Percentiles rank a stretch among this genome's conserved stretches.
Conservation (phyloP, 2,329 filamentous ascomycete species). For the Colletotrichum sp. region DNA sequence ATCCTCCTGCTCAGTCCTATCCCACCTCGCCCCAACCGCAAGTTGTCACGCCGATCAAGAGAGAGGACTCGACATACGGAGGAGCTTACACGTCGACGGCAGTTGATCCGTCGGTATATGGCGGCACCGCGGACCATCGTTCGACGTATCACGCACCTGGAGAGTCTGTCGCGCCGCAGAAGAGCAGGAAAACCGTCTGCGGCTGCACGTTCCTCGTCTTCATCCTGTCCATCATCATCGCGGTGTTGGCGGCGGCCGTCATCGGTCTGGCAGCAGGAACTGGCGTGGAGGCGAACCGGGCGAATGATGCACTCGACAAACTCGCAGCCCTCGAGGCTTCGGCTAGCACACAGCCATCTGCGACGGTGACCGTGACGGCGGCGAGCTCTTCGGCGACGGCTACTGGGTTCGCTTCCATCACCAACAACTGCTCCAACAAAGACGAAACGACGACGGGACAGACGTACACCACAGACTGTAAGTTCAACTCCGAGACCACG, state of each 20-base stretch:
- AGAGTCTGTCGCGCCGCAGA: not conserved
- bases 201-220: slow-evolving; percentile 42
- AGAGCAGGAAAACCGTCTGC: slow-evolving; percentile 11
- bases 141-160: not conserved
- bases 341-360: slow-evolving; percentile 10
- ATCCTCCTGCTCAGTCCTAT: slow-evolving; percentile 2
- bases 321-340: slow-evolving; percentile 33
- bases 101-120: slow-evolving; percentile 11
- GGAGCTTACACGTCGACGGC: not conserved
- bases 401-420: slow-evolving; percentile 34
- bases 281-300: slow-evolving; percentile 44
- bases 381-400: slow-evolving; percentile 26
- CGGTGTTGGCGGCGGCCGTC: slow-evolving; percentile 42
- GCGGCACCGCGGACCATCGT: not conserved
- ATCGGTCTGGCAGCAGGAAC: slow-evolving; percentile 50
- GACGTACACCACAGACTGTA: slow-evolving; percentile 44
- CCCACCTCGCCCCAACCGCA: not conserved
- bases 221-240: slow-evolving; percentile 44
- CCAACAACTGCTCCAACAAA: slow-evolving; percentile 44
- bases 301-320: slow-evolving; percentile 38
- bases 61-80: slow-evolving; percentile 7
- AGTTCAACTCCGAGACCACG: slow-evolving; percentile 18
- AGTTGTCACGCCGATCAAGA: slow-evolving; percentile 8
- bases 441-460: slow-evolving; percentile 39
- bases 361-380: slow-evolving; percentile 20